These are phyloP conservation scores for Mycosarcoma maydis DNA, from an alignment of 1,284 basidiomycete species.

Conservation along the genomic window DNA sequence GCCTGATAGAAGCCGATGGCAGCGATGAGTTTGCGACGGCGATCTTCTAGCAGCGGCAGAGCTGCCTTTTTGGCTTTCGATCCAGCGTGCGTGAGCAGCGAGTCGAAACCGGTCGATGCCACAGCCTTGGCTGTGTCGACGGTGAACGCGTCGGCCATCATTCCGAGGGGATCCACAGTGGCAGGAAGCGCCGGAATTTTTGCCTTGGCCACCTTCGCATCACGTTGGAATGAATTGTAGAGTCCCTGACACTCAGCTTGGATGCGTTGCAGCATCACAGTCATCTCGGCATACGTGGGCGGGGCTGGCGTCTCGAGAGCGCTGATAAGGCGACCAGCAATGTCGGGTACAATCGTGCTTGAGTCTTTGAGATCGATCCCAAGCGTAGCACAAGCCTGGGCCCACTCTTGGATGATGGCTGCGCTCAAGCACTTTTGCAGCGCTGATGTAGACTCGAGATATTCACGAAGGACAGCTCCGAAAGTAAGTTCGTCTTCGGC, in stretches of 20 bases:
- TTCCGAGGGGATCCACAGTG: slow-evolving; percentile 78
- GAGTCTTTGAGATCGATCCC: slow-evolving; percentile 32
- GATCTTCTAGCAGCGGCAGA: slow-evolving; percentile 79
- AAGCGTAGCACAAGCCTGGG: slow-evolving; percentile 66
- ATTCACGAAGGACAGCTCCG: slow-evolving; percentile 77
- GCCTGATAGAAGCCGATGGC: slow-evolving; percentile 84
- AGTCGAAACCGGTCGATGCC: slow-evolving; percentile 77
- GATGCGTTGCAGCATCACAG: slow-evolving; percentile 80
- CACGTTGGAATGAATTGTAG: slow-evolving; percentile 80
- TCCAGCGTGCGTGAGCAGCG: slow-evolving; percentile 70
- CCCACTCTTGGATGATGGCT: slow-evolving; percentile 92
- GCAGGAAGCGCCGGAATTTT: slow-evolving; percentile 82
- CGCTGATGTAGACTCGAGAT: slow-evolving; percentile 86
- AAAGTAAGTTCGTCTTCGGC: slow-evolving; percentile 46
- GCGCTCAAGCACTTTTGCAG: slow-evolving; percentile 87
- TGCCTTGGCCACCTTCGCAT: slow-evolving; percentile 84
- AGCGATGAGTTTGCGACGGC: slow-evolving; percentile 77
- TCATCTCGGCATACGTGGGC: slow-evolving; percentile 90
- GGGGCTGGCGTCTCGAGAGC: slow-evolving; percentile 80
- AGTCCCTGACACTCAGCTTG: slow-evolving; percentile 82
- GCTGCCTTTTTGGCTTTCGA: slow-evolving; percentile 78
- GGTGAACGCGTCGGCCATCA: slow-evolving; percentile 76
- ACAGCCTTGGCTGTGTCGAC: slow-evolving; percentile 81
- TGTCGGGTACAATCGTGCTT: slow-evolving; percentile 27
- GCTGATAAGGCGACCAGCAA: slow-evolving; percentile 75